phyloP scores from a whole-genome alignment of 2,329 filamentous ascomycete genomes.

The Rasamsonia emersonii region DNA sequence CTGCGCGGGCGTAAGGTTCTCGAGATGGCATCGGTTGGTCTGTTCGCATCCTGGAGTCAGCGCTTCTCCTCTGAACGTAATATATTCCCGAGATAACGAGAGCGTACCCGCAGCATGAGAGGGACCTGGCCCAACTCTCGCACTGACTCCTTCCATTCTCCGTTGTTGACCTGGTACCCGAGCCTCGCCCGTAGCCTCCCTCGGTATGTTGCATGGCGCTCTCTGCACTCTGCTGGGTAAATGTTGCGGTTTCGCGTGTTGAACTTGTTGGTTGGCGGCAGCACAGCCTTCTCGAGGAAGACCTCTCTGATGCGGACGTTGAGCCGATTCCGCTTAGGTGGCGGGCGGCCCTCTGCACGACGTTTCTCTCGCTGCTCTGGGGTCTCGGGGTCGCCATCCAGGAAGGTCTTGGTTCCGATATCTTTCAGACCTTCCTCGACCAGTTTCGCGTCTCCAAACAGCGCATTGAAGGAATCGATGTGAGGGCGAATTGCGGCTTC shows the following conservation, averaged over 20 bases:
- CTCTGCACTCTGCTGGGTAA: slow-evolving; percentile 84
- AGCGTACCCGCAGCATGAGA: slow-evolving; percentile 77
- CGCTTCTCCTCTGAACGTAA: not conserved
- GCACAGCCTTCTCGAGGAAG: slow-evolving; percentile 68
- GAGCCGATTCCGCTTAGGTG: slow-evolving; percentile 60
- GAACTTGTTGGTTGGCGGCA: slow-evolving; percentile 77
- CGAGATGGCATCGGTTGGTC: slow-evolving; percentile 85
- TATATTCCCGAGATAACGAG: slow-evolving; percentile 4
- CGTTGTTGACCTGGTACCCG: slow-evolving; percentile 80
- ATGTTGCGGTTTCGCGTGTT: slow-evolving; percentile 72
- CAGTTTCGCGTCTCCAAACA: slow-evolving; percentile 67
- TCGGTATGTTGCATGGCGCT: slow-evolving; percentile 84
- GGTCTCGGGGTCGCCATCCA: slow-evolving; percentile 61
- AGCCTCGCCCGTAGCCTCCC: slow-evolving; percentile 76
- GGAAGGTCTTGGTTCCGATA: slow-evolving; percentile 79
- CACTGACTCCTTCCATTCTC: slow-evolving; percentile 70
- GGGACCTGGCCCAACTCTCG: slow-evolving; percentile 83
- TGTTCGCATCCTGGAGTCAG: slow-evolving; percentile 26
- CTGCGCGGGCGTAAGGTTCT: slow-evolving; percentile 71
- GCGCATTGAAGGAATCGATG: slow-evolving; percentile 88
- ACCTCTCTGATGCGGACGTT: slow-evolving; percentile 72
- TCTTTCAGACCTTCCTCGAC: slow-evolving; percentile 71
- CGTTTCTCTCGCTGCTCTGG: slow-evolving; percentile 28
- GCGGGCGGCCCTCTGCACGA: slow-evolving; percentile 47
- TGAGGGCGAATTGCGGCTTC: slow-evolving; percentile 83